Evolutionary conservation across 108 stramenopile species (phyloP), one percentile per base, ranked within the genome.

Genomic region (Fragilariopsis cylindrus): DNA sequence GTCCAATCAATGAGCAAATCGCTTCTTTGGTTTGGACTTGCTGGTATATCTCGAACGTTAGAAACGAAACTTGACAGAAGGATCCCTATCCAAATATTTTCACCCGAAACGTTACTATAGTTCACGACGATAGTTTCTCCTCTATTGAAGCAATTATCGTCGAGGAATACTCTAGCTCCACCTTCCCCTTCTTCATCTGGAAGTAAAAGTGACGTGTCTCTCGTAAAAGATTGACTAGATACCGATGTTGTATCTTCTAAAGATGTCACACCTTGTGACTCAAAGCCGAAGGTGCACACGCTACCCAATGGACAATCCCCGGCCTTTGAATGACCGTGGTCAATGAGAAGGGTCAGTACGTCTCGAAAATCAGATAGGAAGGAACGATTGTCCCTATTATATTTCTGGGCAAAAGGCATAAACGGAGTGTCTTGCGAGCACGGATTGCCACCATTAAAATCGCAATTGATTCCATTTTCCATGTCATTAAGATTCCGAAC

Each of bases 321-420:
- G 18, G 5, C 7, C 18, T 68, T 68, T 5, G n/a, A 47, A 48
- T 75, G 69, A 18, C 82, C 82, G 57, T 82, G 69, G 8, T 72
- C 62, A 49, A 79, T 56, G 73, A 82, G 69, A 13, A 54, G 8
- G 44, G 49, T 68, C 50, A 76, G 71, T 5, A 78, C 82, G 18
- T 76, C 69, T 12, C 60, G 63, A 46, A 76, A 82, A 54, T 82
- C 82, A 16, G 12, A 40, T 13, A 82, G 52, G 65, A 66, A 82
- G 1, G 5, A 3, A 13, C 45, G 43, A 6, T 62, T 52, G 48
- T 75, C 30, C 8, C 45, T 9, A 12, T 18, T 54, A 70, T 82
- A 82, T 46, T 30, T 47, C 42, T 30, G 50, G 11, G 69, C 60
- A 49, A 62, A 49, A 39, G 69, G 60, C 65, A 78, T 60, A 60